A percentile compares a stretch with the other conserved stretches of the same genome.
These are phyloP conservation scores for Jamesozyma lodderae DNA, from an alignment of 805 yeast species.

Conservation along the genomic window DNA sequence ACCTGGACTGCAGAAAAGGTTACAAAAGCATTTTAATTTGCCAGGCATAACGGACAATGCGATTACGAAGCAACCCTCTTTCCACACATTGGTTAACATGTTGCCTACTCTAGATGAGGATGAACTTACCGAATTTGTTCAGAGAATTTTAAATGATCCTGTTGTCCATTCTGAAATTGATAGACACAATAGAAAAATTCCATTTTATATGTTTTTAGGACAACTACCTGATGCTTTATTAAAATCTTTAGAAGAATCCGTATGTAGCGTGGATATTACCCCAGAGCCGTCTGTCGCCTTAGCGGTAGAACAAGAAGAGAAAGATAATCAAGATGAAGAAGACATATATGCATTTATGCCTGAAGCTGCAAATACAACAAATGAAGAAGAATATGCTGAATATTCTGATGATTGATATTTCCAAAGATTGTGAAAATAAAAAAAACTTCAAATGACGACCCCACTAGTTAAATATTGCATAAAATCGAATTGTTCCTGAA, in stretches of 20 bases:
- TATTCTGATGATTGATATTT: too few species aligned
- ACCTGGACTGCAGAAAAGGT: conserved; percentile 53
- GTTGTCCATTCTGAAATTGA: conserved; percentile 18
- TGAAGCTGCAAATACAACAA: not conserved
- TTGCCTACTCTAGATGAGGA: conserved; percentile 20
- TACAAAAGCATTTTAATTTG: conserved; percentile 67
- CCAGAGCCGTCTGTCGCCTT: too few species aligned
- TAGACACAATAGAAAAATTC: conserved; percentile 15
- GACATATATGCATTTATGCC: conserved; percentile 1
- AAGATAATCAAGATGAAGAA: not conserved
- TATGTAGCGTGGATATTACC: too few species aligned
- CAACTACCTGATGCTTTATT: conserved; percentile 23
- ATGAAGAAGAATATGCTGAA: not conserved
- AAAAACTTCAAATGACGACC: too few species aligned
- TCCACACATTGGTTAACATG: conserved; percentile 25
- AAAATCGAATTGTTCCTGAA: too few species aligned
- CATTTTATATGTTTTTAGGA: conserved; percentile 16
- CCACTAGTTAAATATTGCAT: too few species aligned
- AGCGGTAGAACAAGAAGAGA: not conserved
- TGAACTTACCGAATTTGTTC: conserved; percentile 18
- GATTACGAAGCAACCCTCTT: conserved; percentile 10
- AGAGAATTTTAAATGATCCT: conserved; percentile 18
- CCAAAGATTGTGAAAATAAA: too few species aligned
- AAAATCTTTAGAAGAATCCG: conserved; percentile 1
- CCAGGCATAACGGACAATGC: conserved; percentile 41